phyloP scores from a whole-genome alignment of 495 filamentous ascomycete genomes.

The Ramalina intermedia region DNA sequence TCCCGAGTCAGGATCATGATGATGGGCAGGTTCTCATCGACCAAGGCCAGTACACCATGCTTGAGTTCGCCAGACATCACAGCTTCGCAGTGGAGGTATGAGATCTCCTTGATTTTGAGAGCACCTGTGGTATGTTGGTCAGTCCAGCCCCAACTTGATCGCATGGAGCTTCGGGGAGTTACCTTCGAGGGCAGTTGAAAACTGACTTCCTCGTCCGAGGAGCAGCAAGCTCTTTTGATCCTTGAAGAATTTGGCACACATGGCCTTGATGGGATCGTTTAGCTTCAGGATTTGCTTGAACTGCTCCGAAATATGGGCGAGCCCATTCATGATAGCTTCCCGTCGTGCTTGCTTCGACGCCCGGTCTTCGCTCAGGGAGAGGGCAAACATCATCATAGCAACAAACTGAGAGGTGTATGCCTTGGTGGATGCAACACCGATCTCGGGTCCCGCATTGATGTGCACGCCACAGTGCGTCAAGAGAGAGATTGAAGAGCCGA shows the following conservation, averaged over 20 bases:
- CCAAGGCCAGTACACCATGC: conserved; percentile 91
- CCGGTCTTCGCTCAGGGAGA: conserved; percentile 89
- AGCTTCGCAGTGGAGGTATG: conserved; percentile 96
- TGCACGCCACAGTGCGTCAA: conserved; percentile 99
- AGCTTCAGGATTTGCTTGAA: conserved; percentile 82
- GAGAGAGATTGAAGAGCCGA: conserved; percentile 94
- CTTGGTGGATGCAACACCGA: conserved; percentile 97
- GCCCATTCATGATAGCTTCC: conserved; percentile 92
- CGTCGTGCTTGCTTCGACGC: conserved; percentile 85
- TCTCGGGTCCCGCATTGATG: conserved; percentile 97
- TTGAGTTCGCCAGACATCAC: conserved; percentile 99
- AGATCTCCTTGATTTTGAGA: conserved; percentile 99
- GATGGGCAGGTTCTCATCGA: conserved; percentile 95
- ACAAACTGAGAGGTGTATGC: conserved; percentile 98
- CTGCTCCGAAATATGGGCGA: conserved; percentile 72
- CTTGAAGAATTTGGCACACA: conserved; percentile 84
- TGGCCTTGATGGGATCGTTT: conserved; percentile 82
- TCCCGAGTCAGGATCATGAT: conserved; percentile 99
- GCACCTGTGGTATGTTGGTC: conserved; percentile 37
- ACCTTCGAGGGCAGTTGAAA: conserved; percentile 93
- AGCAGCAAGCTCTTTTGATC: conserved; percentile 92
- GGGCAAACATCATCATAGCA: conserved; percentile 98
- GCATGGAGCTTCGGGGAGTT: not conserved
- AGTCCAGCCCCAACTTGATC: conserved; percentile 5
- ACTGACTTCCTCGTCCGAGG: conserved; percentile 87